Conservation (phyloP, 1,284 basidiomycete genomes). For the Naganishia cerealis region DNA sequence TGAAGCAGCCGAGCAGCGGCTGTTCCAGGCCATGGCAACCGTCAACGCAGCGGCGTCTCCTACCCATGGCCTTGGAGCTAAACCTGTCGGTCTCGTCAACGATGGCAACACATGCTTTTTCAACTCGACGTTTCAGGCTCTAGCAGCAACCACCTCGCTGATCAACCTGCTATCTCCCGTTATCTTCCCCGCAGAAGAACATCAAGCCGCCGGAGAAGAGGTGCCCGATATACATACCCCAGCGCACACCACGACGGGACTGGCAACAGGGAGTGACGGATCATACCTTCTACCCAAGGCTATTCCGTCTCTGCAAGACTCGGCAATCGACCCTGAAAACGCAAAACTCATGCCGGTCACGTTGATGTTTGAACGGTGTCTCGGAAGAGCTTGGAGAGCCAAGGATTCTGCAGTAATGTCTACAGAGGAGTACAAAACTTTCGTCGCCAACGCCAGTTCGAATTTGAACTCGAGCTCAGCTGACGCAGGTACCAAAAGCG, state of each 20-base stretch:
- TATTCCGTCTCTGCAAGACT: conserved; percentile 48
- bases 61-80: conserved; percentile 33
- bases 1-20: conserved; percentile 31
- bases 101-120: conserved; percentile 91
- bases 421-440: conserved; percentile 9
- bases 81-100: conserved; percentile 67
- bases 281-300: conserved; percentile 37
- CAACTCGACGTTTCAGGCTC: conserved; percentile 78
- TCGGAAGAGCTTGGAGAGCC: conserved; percentile 49
- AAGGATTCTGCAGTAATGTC: conserved; percentile 43
- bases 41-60: conserved; percentile 29
- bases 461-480: background rate
- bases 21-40: conserved; percentile 28
- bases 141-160: conserved; percentile 45
- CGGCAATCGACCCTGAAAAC: conserved; percentile 48
- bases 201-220: background rate
- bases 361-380: conserved; percentile 45
- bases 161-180: conserved; percentile 62
- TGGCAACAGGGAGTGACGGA: conserved; percentile 28
- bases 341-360: conserved; percentile 50
- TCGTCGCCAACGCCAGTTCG: conserved; percentile 15
- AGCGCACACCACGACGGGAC: conserved; percentile 38
- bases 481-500: conserved; percentile 27
- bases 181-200: conserved; percentile 29
- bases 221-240: conserved; percentile 42